Evolutionary conservation across 805 yeast species (phyloP), one percentile per base, ranked within the genome.

Genomic region (Yueomyces sinensis): DNA sequence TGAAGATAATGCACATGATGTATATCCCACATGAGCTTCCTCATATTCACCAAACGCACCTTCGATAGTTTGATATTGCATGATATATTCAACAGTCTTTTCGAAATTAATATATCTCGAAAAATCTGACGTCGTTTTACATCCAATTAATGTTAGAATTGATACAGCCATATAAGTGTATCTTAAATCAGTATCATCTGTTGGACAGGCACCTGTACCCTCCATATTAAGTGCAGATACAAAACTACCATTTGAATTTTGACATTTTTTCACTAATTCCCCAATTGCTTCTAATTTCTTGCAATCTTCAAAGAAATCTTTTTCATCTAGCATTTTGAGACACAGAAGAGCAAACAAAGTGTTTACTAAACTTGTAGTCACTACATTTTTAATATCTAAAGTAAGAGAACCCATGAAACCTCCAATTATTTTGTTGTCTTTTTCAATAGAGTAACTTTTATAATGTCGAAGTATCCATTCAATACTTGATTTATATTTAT

Each of bases 21-120:
- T 80, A 39, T 81, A 65, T 0, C 97, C 98, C 6, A 84, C 76
- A 57, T 89, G 96, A 3, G 86, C 64, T 53, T 89, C 98, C 13
- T 63, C 57, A 27, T 50, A 48, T 4, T 59, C 54, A 4, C 87
- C 80, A 31, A 82, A 56, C 0, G 95, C 96, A 2, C 96, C 96
- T 46, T 70, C 74, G 43, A 56, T 66, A 23, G 64, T 58, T 27
- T 62, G 50, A 9, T 58, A 47, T 0, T 50, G 34, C 15, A 37
- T 17, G 1, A 77, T 53, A 48, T 64, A 74, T 0, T 39, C 37
- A 3, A 50, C 49, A 22, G 81, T 47, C 3, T 38, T 40, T 0
- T 46, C 59, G 0, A 61, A 41, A 42, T 79, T 63, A 23, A 79
- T 62, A 39, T 65, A 73, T 24, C 36, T 32, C 14, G 49, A 35